Evolutionary conservation across 495 filamentous ascomycete species (phyloP).

Genomic region (Penicillium mononematosum): DNA sequence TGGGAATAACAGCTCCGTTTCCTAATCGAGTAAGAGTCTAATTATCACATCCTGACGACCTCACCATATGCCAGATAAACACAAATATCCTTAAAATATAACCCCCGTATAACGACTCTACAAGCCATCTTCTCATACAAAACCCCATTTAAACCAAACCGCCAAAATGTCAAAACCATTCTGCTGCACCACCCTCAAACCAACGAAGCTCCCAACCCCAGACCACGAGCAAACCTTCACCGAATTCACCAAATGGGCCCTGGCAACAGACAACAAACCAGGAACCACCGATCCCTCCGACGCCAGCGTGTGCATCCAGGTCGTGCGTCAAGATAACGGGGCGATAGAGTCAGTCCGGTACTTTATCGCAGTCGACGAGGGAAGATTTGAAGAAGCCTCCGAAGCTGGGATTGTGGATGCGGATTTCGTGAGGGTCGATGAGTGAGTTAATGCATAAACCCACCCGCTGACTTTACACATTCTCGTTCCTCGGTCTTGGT

Average conservation of each 20-base stretch:
- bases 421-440: neutral
- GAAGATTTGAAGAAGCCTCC: neutral
- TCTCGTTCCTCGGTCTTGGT: no score
- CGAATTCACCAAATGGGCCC: constrained; percentile 3
- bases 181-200: neutral
- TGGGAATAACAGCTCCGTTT: neutral
- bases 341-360: neutral
- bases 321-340: neutral
- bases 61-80: neutral
- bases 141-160: neutral
- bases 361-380: neutral
- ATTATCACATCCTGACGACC: constrained; percentile 3
- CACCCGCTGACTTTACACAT: no score
- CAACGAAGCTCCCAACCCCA: neutral
- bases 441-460: neutral
- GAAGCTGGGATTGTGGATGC: neutral
- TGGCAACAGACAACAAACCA: neutral
- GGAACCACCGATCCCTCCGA: neutral
- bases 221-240: neutral
- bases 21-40: neutral
- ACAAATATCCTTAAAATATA: no score
- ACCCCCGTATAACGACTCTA: neutral
- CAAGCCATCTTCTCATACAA: neutral
- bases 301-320: neutral
- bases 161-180: neutral